Percentiles rank a stretch among this genome's conserved stretches.
Evolutionary conservation across 345 rosid genomes (phyloP).

Genomic region (Eucalyptus viminalis): DNA sequence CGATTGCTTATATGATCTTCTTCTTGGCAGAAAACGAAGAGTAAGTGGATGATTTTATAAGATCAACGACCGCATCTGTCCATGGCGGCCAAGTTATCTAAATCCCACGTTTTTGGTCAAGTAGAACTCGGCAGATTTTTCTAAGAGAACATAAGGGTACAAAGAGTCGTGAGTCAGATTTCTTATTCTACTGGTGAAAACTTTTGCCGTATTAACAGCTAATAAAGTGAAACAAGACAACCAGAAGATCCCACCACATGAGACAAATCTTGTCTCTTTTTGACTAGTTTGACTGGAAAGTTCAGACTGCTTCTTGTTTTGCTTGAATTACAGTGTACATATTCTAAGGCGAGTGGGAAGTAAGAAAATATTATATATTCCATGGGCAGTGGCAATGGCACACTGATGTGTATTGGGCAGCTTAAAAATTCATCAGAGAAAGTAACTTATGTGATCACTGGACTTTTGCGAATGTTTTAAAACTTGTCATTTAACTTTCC

Average conservation of each 20-base stretch:
- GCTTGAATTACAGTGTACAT: not conserved
- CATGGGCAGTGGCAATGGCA: not conserved
- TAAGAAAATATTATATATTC: not conserved
- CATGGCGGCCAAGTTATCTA: not conserved
- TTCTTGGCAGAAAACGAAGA: not conserved
- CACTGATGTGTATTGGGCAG: not conserved
- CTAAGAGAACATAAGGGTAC: not conserved
- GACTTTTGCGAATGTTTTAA: too few relatives aligned
- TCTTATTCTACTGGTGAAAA: not conserved
- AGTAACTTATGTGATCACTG: not conserved
- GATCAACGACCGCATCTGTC: not conserved
- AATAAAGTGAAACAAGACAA: not conserved
- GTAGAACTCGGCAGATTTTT: not conserved
- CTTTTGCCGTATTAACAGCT: not conserved
- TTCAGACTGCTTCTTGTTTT: not conserved
- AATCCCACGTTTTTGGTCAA: not conserved
- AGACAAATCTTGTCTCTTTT: not conserved
- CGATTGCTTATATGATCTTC: not conserved
- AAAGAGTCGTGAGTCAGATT: not conserved
- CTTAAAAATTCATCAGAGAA: not conserved
- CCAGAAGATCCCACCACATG: not conserved
- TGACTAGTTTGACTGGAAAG: not conserved
- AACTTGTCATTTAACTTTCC: not conserved
- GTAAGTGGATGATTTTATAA: not conserved
- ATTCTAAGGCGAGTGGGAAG: not conserved